A percentile compares a stretch with the other conserved stretches of the same genome.
Conservation (phyloP, 306 rosid genomes). For the Dalbergia cultrata region DNA sequence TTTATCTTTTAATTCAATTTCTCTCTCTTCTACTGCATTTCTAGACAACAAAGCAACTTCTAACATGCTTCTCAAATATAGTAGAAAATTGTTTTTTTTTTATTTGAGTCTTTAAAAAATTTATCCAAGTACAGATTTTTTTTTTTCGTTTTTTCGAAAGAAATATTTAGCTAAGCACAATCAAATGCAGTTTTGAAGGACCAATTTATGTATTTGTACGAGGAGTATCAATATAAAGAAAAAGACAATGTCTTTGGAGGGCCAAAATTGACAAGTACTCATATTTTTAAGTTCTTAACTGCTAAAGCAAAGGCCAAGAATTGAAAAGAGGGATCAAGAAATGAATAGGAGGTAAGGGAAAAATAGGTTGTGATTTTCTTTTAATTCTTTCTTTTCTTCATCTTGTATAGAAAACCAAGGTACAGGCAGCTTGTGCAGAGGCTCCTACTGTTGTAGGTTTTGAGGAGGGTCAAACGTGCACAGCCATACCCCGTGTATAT, state of each 20-base stretch:
- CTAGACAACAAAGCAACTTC: too few relatives aligned
- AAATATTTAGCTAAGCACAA: too few relatives aligned
- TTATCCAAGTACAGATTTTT: too few relatives aligned
- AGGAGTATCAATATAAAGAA: background rate
- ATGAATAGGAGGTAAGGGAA: background rate
- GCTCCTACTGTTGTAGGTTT: background rate
- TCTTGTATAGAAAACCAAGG: constrained; percentile 10
- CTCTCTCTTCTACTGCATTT: too few relatives aligned
- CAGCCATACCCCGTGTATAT: background rate
- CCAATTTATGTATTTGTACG: background rate
- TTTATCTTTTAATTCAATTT: too few relatives aligned
- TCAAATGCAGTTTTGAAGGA: too few relatives aligned
- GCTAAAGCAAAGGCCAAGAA: background rate
- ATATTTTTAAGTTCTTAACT: background rate
- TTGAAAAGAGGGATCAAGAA: background rate
- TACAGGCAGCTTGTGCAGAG: background rate
- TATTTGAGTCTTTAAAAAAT: too few relatives aligned
- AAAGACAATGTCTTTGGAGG: background rate
- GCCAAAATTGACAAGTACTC: background rate
- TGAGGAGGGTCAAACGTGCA: background rate
- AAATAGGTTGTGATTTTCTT: background rate
- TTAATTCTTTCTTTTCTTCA: background rate
- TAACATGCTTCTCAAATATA: too few relatives aligned
- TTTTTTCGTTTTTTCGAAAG: too few relatives aligned
- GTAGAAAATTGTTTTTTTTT: too few relatives aligned